A percentile compares a stretch with the other conserved stretches of the same genome.
Conservation (phyloP, 768 basidiomycete genomes). For the Pholiota microspora region DNA sequence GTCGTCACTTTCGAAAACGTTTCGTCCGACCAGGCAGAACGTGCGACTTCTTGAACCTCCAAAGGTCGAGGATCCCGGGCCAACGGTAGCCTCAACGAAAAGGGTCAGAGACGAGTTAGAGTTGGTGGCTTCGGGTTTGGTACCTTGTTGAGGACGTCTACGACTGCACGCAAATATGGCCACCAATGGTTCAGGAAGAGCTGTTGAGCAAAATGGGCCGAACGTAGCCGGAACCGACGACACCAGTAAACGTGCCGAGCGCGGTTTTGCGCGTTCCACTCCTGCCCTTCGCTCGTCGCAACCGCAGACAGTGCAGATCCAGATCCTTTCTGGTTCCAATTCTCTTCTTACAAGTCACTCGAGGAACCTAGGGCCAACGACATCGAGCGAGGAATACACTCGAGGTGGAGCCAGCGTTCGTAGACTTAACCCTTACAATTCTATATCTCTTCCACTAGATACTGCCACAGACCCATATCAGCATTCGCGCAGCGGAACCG, state of each 20-base stretch:
- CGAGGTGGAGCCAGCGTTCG: not conserved
- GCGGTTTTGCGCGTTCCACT: not conserved
- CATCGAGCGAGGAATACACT: not conserved
- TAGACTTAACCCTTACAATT: not conserved
- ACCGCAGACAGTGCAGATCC: not conserved
- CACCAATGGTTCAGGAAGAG: not conserved
- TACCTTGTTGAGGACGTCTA: not conserved
- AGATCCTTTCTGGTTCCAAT: not conserved
- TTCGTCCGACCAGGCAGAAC: not conserved
- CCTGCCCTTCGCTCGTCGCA: not conserved
- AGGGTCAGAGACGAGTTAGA: not conserved
- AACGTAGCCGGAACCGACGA: not conserved
- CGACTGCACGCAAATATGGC: not conserved
- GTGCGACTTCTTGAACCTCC: not conserved
- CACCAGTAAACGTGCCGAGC: not conserved
- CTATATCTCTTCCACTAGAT: not conserved
- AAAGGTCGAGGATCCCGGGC: not conserved
- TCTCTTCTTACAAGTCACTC: not conserved
- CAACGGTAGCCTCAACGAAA: not conserved
- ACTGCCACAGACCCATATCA: conserved; percentile 3
- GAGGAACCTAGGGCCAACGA: not conserved
- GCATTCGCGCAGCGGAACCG: conserved; percentile 4
- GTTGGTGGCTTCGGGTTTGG: not conserved
- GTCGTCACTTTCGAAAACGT: not conserved
- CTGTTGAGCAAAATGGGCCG: not conserved